phyloP scores from a whole-genome alignment of 1,284 basidiomycete species.

The Moniliella sp. region DNA sequence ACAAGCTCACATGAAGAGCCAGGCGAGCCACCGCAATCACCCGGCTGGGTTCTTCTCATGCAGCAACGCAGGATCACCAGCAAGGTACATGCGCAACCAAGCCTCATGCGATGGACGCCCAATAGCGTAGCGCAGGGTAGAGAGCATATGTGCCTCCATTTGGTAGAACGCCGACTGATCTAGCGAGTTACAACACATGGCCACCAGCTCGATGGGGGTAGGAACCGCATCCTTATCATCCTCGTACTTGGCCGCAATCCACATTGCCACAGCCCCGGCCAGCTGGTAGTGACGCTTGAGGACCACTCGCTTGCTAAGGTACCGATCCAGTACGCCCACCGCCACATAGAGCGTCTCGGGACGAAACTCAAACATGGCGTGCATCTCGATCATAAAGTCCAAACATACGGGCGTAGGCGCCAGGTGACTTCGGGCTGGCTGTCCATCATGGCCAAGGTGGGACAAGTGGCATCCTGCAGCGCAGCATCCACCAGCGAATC shows the following conservation, averaged over 20 bases:
- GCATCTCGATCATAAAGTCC: conserved; percentile 94
- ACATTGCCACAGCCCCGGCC: conserved; percentile 90
- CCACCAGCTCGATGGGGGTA: conserved; percentile 70
- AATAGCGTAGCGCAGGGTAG: conserved; percentile 81
- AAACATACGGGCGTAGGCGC: conserved; percentile 89
- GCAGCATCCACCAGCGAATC: too few species aligned
- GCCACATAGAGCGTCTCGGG: conserved; percentile 95
- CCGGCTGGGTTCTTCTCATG: too few species aligned
- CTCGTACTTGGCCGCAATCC: conserved; percentile 98
- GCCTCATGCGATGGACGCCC: conserved; percentile 92
- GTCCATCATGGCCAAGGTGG: too few species aligned
- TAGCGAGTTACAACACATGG: conserved; percentile 82
- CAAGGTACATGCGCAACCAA: too few species aligned
- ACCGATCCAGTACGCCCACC: conserved; percentile 94
- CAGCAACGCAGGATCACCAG: too few species aligned
- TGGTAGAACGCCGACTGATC: conserved; percentile 70
- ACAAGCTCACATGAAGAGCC: too few species aligned
- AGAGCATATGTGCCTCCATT: conserved; percentile 67
- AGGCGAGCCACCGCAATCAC: too few species aligned
- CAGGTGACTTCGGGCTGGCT: conserved; percentile 76
- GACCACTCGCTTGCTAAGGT: conserved; percentile 89
- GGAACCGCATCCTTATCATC: conserved; percentile 96
- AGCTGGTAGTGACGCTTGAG: conserved; percentile 99
- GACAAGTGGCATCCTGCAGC: too few species aligned
- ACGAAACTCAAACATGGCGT: conserved; percentile 66